phyloP scores from a whole-genome alignment of 2,329 filamentous ascomycete genomes.

The Phoma sp. region DNA sequence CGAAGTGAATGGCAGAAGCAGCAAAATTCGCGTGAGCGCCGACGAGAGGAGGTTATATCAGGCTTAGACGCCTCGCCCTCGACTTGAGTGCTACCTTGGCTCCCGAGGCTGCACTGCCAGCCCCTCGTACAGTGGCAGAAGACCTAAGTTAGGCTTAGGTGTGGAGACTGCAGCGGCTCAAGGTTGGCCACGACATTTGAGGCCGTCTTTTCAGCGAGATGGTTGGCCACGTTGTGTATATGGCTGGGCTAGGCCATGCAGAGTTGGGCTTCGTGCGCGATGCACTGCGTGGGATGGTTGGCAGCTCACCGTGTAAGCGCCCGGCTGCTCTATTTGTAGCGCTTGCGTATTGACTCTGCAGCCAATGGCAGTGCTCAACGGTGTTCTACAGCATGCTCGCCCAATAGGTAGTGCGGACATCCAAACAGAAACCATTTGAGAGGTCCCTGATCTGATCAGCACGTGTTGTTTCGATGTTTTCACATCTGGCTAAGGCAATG shows the following conservation, averaged over 20 bases:
- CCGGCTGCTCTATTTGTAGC: constrained; percentile 41
- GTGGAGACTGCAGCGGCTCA: constrained; percentile 43
- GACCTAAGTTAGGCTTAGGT: constrained; percentile 25
- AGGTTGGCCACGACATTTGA: constrained; percentile 44
- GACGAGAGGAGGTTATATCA: constrained; percentile 43
- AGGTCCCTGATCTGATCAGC: neutral
- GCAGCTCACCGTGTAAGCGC: constrained; percentile 41
- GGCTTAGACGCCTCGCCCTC: constrained; percentile 38
- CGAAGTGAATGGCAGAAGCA: constrained; percentile 46
- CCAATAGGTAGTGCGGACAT: constrained; percentile 36
- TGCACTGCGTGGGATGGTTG: constrained; percentile 39
- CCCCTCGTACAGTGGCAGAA: constrained; percentile 39
- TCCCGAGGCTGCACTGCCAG: constrained; percentile 37
- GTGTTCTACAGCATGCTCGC: constrained; percentile 35
- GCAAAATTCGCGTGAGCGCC: constrained; percentile 36
- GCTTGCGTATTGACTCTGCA: constrained; percentile 22
- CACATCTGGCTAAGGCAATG: constrained; percentile 8
- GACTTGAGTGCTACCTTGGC: constrained; percentile 38
- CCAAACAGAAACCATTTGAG: constrained; percentile 6
- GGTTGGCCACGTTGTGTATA: constrained; percentile 35
- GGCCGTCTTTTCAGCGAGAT: constrained; percentile 24
- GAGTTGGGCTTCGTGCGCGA: constrained; percentile 31
- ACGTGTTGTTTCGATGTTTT: constrained; percentile 13
- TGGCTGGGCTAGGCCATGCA: constrained; percentile 17
- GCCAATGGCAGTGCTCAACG: constrained; percentile 34